Evolutionary conservation across 176 grass and related monocot genomes (phyloP).

Genomic region (Zea luxurians): DNA sequence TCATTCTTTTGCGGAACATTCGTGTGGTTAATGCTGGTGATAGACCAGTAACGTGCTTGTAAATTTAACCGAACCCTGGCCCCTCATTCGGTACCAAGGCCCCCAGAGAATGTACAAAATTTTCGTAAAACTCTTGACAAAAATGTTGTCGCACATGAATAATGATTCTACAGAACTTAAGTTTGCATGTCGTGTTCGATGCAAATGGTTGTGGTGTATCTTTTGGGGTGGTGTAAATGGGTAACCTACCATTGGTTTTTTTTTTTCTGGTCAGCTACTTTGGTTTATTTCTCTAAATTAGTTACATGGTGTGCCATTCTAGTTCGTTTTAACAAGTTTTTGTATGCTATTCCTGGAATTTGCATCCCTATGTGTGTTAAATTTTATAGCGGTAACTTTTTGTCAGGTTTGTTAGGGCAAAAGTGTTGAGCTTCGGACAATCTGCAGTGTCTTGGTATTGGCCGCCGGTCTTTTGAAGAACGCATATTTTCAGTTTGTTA

Average conservation of each 20-base stretch:
- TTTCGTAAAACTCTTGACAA: conserved; percentile 19
- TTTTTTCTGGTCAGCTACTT: too few relatives aligned
- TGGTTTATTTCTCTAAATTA: too few relatives aligned
- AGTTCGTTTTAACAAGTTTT: too few relatives aligned
- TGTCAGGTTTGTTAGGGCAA: too few relatives aligned
- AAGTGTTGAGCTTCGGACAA: too few relatives aligned
- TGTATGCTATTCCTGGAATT: too few relatives aligned
- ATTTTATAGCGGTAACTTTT: too few relatives aligned
- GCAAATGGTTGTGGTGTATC: neutral
- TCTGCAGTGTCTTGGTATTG: neutral
- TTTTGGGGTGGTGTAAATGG: neutral
- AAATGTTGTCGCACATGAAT: conserved; percentile 23
- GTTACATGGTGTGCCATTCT: too few relatives aligned
- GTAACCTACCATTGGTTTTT: too few relatives aligned
- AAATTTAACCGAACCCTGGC: conserved; percentile 35
- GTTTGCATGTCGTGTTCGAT: neutral
- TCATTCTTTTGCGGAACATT: neutral
- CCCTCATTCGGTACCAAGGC: conserved; percentile 10
- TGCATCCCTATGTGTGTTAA: too few relatives aligned
- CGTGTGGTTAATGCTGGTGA: conserved; percentile 28
- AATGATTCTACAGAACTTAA: conserved; percentile 31
- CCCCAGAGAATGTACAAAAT: conserved; percentile 28
- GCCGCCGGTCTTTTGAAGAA: neutral
- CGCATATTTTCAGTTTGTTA: too few relatives aligned
- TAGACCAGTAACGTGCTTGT: conserved; percentile 28